Evolutionary conservation across 495 filamentous ascomycete species (phyloP).

Genomic region (Podospora didyma): DNA sequence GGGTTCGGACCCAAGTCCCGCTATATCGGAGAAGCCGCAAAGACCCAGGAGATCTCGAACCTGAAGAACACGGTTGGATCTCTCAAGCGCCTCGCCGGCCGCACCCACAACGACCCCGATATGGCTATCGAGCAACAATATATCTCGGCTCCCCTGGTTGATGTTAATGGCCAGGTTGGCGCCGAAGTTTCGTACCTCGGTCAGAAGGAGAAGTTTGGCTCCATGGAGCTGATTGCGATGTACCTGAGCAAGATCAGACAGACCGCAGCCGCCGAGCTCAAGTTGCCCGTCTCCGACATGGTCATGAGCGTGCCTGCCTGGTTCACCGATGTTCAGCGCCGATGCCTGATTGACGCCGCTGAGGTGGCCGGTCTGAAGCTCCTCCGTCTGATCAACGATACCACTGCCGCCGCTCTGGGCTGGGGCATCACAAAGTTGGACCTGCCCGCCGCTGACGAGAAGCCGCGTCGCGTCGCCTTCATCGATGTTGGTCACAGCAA

Average conservation of each 20-base stretch:
- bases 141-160: slow-evolving; percentile 81
- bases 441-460: slow-evolving; percentile 84
- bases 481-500: slow-evolving; percentile 96
- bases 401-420: slow-evolving; percentile 90
- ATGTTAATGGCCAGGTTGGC: slow-evolving; percentile 90
- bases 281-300: slow-evolving; percentile 88
- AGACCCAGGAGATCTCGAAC: slow-evolving; percentile 99
- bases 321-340: slow-evolving; percentile 94
- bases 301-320: slow-evolving; percentile 93
- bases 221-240: slow-evolving; percentile 89
- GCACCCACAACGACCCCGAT: slow-evolving; percentile 83
- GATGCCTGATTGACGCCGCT: slow-evolving; percentile 83
- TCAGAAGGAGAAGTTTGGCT: slow-evolving; percentile 89
- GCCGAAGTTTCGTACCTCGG: slow-evolving; percentile 91
- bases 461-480: slow-evolving; percentile 86
- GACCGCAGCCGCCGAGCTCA: slow-evolving; percentile 82
- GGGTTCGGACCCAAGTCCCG: slow-evolving; percentile 90
- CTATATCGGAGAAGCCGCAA: slow-evolving; percentile 90
- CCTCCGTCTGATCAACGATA: slow-evolving; percentile 95
- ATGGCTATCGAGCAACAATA: slow-evolving; percentile 86
- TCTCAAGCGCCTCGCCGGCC: slow-evolving; percentile 87
- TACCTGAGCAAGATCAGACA: slow-evolving; percentile 91
- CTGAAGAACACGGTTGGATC: slow-evolving; percentile 96
- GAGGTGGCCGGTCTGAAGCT: slow-evolving; percentile 93
- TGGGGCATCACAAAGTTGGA: slow-evolving; percentile 98